Percentiles rank a stretch among this genome's conserved stretches.
Conservation (phyloP, 2,329 filamentous ascomycete species). For the Kalmusia sp. region DNA sequence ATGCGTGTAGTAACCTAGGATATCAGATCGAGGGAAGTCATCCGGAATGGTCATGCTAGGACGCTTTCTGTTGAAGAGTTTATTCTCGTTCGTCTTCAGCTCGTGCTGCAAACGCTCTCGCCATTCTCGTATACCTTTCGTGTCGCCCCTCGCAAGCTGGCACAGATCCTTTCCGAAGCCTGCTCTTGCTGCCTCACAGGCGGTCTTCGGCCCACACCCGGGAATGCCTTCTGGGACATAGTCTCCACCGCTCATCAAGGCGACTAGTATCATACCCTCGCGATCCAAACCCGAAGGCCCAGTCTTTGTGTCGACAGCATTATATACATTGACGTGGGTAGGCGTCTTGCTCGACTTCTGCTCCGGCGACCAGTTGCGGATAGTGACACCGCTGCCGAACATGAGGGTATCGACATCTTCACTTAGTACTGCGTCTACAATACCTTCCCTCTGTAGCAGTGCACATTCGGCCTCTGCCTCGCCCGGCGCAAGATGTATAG, state of each 20-base stretch:
- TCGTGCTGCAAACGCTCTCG: slow-evolving; percentile 75
- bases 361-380: slow-evolving; percentile 85
- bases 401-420: slow-evolving; percentile 98
- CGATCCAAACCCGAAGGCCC: slow-evolving; percentile 71
- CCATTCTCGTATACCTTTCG: slow-evolving; percentile 70
- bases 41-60: slow-evolving; percentile 77
- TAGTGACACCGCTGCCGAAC: slow-evolving; percentile 84
- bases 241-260: slow-evolving; percentile 93
- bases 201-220: slow-evolving; percentile 85
- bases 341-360: slow-evolving; percentile 70
- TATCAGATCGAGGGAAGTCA: slow-evolving; percentile 78
- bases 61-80: slow-evolving; percentile 79
- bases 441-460: slow-evolving; percentile 76
- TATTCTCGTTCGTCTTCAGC: slow-evolving; percentile 81
- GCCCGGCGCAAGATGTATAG: slow-evolving; percentile 84
- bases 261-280: slow-evolving; percentile 91
- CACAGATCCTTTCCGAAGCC: slow-evolving; percentile 84
- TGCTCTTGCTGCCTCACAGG: slow-evolving; percentile 87
- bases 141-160: slow-evolving; percentile 66
- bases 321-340: slow-evolving; percentile 87
- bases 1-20: slow-evolving; percentile 86
- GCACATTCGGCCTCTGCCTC: slow-evolving; percentile 98
- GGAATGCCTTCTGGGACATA: slow-evolving; percentile 89
- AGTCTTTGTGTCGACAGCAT: slow-evolving; percentile 65
- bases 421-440: slow-evolving; percentile 83